Base-by-base conservation (phyloP, 345 rosid species). In the Gossypium arboreum region DNA sequence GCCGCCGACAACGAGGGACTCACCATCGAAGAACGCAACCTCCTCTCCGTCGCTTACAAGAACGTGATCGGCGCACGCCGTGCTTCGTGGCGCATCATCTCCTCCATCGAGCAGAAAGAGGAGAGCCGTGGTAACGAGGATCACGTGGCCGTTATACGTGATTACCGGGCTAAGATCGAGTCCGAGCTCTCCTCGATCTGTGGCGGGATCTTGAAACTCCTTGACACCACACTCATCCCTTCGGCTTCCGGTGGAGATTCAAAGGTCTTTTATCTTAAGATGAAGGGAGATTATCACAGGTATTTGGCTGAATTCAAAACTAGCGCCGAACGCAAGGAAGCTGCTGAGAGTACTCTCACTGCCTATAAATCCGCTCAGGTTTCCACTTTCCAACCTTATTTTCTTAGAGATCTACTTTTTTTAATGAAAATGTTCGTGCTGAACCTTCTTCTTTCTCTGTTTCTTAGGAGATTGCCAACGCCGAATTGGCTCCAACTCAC, bases 31-130 rank as follows among this genome's bases (percentile, higher is more conserved):
- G 97, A 94, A 79, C 82, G 98, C 10, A 94, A 94, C 82, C 98
- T 94, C 71, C 96, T 94, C 77, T 94, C 96, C 39, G 97, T 94
- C 4, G 98, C 98, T n/a, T 94, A 94, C 86, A 94, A 94, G 82
- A 92, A 94, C 86, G 97, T 92, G 51, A 94, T 94, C 81, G 98
- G 96, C 22, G 94, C 98, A 3, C 87, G 96, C 34, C 91, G 94
- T 39, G 98, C 97, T 68, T 90, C 94, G 34, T 93, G 97, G 98
- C 81, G 97, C 9, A 93, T 89, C 77, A 90, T 93, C 27, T 93
- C 97, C 66, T 91, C 93, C 58, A 93, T 93, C 55, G 97, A 93
- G 73, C 94, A 93, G 82, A 93, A 93, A 74, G 94, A 93, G 84
- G 97, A 93, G 84, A 86, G 90, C 82, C 93, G 94, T 11, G 93